Base-by-base conservation (phyloP, 2,329 filamentous ascomycete species). In the Penicillium sp. region DNA sequence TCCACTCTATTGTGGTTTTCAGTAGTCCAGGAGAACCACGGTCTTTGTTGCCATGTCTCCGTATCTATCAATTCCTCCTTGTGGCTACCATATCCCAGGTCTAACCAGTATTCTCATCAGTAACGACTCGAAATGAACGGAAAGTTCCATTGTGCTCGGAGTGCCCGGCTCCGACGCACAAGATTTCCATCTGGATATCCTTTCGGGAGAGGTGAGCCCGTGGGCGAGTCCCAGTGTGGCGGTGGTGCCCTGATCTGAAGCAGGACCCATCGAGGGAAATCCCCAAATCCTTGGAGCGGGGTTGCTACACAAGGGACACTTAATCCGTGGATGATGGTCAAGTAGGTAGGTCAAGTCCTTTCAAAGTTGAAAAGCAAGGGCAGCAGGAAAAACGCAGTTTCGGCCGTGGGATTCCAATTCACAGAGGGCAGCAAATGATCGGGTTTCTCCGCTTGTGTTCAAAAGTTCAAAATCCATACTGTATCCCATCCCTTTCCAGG, bases 301-400 rank as follows among this genome's bases (percentile, higher is more conserved):
- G 30, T 8, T 54, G 42, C 51, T 44, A 54, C n/a, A 13, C 51
- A 45, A 24, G 12, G 22, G 19, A 9, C n/a, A 10, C 24, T 49
- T 15, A 15, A 15, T 51, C 47, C 47, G 19, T 33, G n/a, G 10
- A 28, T 40, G 33, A 28, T 33, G 15, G 35, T 50, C 40, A 63
- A 54, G 55, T 22, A 54, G 37, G 40, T 12, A 33, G 30, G 12
- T 30, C 28, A 30, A 8, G 8, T 42, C 24, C 53, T 38, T 60
- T 58, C 55, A 35, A 10, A 37, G 33, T 54, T 56, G 45, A 55
- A 63, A 59, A 42, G 55, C 19, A 59, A 50, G 57, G 50, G 54
- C 50, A 42, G 51, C 26, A 53, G 37, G 12, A 38, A 30, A 13
- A 40, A 53, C 30, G 47, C n/a, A 58, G n/a, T 6, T 53, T 44